Evolutionary conservation across 208 protist genomes (phyloP).

Genomic region (Leishmania lainsoni): DNA sequence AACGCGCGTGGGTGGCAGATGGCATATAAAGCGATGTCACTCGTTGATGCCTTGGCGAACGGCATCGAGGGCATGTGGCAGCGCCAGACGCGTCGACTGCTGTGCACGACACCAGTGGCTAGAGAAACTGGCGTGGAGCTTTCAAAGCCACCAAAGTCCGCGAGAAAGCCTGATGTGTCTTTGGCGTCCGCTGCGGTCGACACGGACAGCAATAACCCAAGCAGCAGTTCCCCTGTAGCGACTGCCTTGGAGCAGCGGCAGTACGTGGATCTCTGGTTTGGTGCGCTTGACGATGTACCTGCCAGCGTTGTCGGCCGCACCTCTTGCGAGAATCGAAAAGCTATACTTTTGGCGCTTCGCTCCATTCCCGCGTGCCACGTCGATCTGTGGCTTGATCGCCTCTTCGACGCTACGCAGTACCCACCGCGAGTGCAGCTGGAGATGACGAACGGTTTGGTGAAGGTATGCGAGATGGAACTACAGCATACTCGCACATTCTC

Average conservation of each 20-base stretch:
- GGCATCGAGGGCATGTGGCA: slow-evolving; percentile 78
- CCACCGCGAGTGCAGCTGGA: slow-evolving; percentile 64
- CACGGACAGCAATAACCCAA: neutral
- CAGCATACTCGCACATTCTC: slow-evolving; percentile 75
- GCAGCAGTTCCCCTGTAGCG: neutral
- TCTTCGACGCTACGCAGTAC: slow-evolving; percentile 84
- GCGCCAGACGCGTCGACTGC: slow-evolving; percentile 39
- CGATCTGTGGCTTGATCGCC: slow-evolving; percentile 79
- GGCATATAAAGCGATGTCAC: slow-evolving; percentile 71
- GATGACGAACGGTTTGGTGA: slow-evolving; percentile 73
- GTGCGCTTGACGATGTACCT: slow-evolving; percentile 60
- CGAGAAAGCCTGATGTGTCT: neutral
- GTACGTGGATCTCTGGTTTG: slow-evolving; percentile 74
- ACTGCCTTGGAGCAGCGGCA: slow-evolving; percentile 3
- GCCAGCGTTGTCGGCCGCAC: slow-evolving; percentile 37
- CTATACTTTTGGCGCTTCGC: slow-evolving; percentile 54
- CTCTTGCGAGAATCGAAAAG: slow-evolving; percentile 41
- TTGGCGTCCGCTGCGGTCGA: neutral
- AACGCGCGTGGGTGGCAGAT: slow-evolving; percentile 63
- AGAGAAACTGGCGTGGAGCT: slow-evolving; percentile 14
- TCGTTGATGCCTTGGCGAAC: slow-evolving; percentile 80
- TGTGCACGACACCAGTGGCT: neutral
- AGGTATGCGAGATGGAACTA: slow-evolving; percentile 77
- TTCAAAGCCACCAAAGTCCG: neutral
- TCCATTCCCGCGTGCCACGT: slow-evolving; percentile 42